Evolutionary conservation across 345 rosid genomes (phyloP).

Genomic region (Brassica juncea): DNA sequence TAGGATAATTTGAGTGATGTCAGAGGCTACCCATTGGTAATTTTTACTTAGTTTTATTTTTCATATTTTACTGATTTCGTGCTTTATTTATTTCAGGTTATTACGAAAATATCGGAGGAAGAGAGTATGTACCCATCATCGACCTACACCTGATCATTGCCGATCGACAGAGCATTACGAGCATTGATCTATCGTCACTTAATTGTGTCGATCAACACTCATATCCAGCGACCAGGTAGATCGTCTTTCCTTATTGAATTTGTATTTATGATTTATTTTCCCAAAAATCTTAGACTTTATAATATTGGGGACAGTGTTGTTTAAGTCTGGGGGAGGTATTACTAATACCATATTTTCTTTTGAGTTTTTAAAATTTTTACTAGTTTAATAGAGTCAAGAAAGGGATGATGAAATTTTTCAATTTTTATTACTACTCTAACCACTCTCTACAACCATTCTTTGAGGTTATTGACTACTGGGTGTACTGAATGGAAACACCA

Average conservation of each 20-base stretch:
- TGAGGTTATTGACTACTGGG: too few species aligned
- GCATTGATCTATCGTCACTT: background rate
- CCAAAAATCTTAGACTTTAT: background rate
- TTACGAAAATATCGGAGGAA: background rate
- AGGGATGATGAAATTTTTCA: too few species aligned
- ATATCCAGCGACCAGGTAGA: background rate
- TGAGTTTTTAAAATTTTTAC: background rate
- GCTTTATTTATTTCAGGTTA: too few species aligned
- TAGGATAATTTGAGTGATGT: too few species aligned
- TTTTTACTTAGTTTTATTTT: too few species aligned
- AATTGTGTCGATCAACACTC: background rate
- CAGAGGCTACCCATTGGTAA: too few species aligned
- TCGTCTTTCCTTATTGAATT: background rate
- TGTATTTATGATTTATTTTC: background rate
- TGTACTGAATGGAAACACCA: too few species aligned
- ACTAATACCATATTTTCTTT: background rate
- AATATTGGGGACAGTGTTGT: background rate
- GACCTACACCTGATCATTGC: background rate
- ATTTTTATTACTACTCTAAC: too few species aligned
- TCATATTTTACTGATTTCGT: too few species aligned
- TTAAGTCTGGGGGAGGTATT: background rate
- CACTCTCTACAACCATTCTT: too few species aligned
- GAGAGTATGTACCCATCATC: background rate
- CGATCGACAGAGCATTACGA: background rate
- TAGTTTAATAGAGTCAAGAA: background rate